phyloP scores from a whole-genome alignment of 495 filamentous ascomycete genomes.

The Annulohypoxylon stygium region DNA sequence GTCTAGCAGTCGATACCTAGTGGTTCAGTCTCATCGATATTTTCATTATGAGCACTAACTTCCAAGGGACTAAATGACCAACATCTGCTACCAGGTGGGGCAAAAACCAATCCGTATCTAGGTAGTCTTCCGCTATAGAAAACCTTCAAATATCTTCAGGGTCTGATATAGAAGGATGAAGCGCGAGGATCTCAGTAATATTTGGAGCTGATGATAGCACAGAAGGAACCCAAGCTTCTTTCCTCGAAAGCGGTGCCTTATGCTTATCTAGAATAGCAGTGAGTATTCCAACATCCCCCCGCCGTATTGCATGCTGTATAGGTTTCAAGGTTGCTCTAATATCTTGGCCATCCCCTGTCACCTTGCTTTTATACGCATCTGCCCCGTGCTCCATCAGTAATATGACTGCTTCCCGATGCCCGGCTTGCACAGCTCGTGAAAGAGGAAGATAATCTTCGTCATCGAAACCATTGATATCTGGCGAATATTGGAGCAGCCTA shows the following conservation, averaged over 20 bases:
- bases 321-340: background rate
- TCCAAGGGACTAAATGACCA: too few relatives aligned
- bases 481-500: background rate
- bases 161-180: background rate
- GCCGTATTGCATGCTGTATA: constrained; percentile 11
- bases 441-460: background rate
- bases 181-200: background rate
- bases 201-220: background rate
- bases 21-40: too few relatives aligned
- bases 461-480: constrained; percentile 16
- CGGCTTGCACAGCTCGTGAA: constrained; percentile 8
- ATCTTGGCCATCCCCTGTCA: background rate
- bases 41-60: too few relatives aligned
- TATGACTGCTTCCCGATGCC: background rate
- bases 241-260: background rate
- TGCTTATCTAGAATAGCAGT: background rate
- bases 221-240: constrained; percentile 11
- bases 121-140: too few relatives aligned
- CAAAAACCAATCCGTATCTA: too few relatives aligned
- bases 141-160: too few relatives aligned
- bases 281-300: background rate
- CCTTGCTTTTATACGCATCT: background rate
- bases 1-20: too few relatives aligned
- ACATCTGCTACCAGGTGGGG: too few relatives aligned
- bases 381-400: constrained; percentile 17